Percentiles rank a stretch among this genome's conserved stretches.
phyloP scores from a whole-genome alignment of 352 stramenopile species.

The Globisporangium abappressorium region DNA sequence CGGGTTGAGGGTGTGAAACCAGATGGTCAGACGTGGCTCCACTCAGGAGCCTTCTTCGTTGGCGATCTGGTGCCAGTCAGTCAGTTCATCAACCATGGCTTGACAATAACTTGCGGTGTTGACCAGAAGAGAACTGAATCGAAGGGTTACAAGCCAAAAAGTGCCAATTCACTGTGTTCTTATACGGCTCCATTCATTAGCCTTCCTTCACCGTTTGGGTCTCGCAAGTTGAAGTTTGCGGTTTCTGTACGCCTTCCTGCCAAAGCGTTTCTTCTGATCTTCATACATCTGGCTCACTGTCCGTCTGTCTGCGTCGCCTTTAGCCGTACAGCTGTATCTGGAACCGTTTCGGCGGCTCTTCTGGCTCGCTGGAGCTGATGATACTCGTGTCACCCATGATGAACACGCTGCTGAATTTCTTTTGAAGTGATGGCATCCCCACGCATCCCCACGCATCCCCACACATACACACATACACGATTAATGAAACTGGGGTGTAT shows the following conservation, averaged over 20 bases:
- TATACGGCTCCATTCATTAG: background rate
- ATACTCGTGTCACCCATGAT: slow-evolving; percentile 10
- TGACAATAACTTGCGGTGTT: background rate
- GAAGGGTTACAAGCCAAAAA: background rate
- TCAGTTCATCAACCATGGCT: background rate
- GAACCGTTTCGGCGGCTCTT: slow-evolving; percentile 2
- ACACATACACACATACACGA: background rate
- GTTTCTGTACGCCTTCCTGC: background rate
- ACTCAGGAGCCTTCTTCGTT: background rate
- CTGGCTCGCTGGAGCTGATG: slow-evolving; percentile 3
- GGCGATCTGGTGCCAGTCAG: background rate
- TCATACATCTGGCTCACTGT: too few species aligned
- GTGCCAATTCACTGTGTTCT: background rate
- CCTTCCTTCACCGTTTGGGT: background rate
- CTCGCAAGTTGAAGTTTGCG: background rate
- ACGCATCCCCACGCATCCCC: background rate
- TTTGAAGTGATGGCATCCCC: background rate
- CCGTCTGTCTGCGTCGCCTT: background rate
- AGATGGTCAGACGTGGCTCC: background rate
- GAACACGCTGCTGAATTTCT: slow-evolving; percentile 7
- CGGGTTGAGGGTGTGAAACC: background rate
- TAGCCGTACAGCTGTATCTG: slow-evolving; percentile 7
- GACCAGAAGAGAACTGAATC: background rate
- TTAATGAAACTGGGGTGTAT: slow-evolving; percentile 4
- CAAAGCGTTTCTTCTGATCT: background rate